phyloP scores from a whole-genome alignment of 768 basidiomycete genomes.

The Artomyces pyxidatus region DNA sequence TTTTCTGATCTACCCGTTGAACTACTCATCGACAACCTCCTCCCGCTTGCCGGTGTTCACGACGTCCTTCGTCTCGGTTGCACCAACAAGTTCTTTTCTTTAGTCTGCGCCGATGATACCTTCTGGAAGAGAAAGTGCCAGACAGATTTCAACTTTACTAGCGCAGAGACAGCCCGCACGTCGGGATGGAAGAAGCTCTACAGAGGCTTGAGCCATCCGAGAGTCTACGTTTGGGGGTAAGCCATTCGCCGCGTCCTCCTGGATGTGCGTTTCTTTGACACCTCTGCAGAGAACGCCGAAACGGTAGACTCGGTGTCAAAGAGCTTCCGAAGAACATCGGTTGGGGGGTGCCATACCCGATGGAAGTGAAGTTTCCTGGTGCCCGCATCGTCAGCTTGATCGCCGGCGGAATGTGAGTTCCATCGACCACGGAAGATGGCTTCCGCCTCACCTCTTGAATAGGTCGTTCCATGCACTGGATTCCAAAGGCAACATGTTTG shows the following conservation, averaged over 20 bases:
- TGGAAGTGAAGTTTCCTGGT: constrained; percentile 50
- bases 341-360: constrained; percentile 54
- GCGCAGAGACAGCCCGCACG: constrained; percentile 60
- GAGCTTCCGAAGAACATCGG: constrained; percentile 25
- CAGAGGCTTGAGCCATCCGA: constrained; percentile 50
- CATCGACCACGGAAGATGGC: not conserved
- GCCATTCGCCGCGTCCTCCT: constrained; percentile 12
- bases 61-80: constrained; percentile 52
- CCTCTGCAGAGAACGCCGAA: constrained; percentile 43
- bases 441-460: not conserved
- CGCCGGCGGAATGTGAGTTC: constrained; percentile 76
- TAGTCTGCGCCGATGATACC: constrained; percentile 58
- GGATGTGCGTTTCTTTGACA: not conserved
- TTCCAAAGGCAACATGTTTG: constrained; percentile 59
- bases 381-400: constrained; percentile 62
- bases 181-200: constrained; percentile 80
- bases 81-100: constrained; percentile 60
- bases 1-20: constrained; percentile 62
- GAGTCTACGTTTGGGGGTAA: constrained; percentile 55
- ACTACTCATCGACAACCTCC: constrained; percentile 66
- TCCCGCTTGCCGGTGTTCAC: constrained; percentile 43
- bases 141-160: constrained; percentile 73
- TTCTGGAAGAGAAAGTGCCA: constrained; percentile 69
- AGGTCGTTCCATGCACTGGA: constrained; percentile 89
- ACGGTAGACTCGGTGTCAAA: constrained; percentile 57